These are phyloP conservation scores for Mycena rebaudengoi DNA, from an alignment of 768 basidiomycete genomes.

Conservation along the genomic window DNA sequence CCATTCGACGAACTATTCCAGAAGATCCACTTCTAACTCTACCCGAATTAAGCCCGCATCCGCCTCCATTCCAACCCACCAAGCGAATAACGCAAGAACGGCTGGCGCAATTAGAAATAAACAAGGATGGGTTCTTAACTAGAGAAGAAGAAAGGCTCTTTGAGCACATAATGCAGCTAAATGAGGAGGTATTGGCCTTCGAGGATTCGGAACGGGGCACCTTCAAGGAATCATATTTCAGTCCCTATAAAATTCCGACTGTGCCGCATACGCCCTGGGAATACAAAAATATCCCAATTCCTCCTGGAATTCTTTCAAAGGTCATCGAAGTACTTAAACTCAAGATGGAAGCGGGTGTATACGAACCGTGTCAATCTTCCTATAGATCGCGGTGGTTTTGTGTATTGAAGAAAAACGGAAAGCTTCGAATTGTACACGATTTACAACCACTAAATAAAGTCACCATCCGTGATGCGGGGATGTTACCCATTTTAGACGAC, in stretches of 20 bases:
- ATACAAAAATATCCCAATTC: conserved; percentile 50
- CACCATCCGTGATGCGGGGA: conserved; percentile 45
- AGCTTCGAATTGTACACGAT: conserved; percentile 45
- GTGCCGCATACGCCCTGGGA: too few species aligned
- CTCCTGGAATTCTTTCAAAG: conserved; percentile 36
- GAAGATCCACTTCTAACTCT: conserved; percentile 43
- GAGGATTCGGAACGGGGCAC: conserved; percentile 32
- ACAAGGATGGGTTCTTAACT: too few species aligned
- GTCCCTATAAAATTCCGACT: too few species aligned
- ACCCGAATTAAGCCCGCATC: conserved; percentile 33
- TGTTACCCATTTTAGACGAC: too few species aligned
- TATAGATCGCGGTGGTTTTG: conserved; percentile 50
- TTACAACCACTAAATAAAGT: conserved; percentile 48
- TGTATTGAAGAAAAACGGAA: conserved; percentile 46
- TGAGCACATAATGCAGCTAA: too few species aligned
- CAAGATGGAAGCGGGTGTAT: conserved; percentile 45
- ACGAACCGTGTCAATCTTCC: conserved; percentile 45
- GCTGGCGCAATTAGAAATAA: conserved; percentile 21
- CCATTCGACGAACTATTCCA: conserved; percentile 28
- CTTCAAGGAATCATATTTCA: conserved; percentile 33
- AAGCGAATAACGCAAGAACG: conserved; percentile 33
- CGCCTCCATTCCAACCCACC: conserved; percentile 43
- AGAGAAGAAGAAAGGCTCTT: too few species aligned
- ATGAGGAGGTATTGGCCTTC: too few species aligned
- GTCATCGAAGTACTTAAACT: conserved; percentile 39